These are phyloP conservation scores for Aspergillus funiculosus DNA, from an alignment of 495 filamentous ascomycete species.

Conservation along the genomic window DNA sequence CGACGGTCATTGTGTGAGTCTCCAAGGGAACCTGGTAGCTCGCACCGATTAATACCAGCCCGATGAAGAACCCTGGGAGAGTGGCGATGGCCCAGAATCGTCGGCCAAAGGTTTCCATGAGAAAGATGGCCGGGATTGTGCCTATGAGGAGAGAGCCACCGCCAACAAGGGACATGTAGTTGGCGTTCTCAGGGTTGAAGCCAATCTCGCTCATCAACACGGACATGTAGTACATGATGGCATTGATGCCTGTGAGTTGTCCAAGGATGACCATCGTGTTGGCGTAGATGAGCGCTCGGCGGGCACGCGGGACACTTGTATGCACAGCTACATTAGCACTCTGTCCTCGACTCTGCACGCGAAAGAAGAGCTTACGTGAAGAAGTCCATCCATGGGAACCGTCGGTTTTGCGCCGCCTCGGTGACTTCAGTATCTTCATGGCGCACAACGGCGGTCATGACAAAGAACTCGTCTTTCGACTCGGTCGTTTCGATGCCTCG, in stretches of 20 bases:
- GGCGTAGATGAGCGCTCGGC: constrained; percentile 56
- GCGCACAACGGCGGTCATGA: constrained; percentile 40
- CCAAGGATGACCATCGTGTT: constrained; percentile 59
- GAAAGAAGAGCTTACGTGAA: constrained; percentile 34
- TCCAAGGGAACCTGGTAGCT: constrained; percentile 43
- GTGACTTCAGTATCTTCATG: constrained; percentile 47
- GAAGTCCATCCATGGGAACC: constrained; percentile 57
- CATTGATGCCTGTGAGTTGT: constrained; percentile 57
- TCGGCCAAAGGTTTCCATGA: constrained; percentile 56
- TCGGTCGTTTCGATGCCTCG: constrained; percentile 46
- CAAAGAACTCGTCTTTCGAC: constrained; percentile 53
- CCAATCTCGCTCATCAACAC: constrained; percentile 52
- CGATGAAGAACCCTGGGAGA: constrained; percentile 57
- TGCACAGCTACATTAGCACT: too few species aligned
- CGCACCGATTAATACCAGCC: constrained; percentile 51
- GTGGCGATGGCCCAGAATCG: constrained; percentile 58
- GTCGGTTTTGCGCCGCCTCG: constrained; percentile 31
- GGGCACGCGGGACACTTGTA: constrained; percentile 45
- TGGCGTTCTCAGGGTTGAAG: constrained; percentile 44
- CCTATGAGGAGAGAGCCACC: constrained; percentile 53
- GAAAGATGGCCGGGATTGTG: constrained; percentile 53
- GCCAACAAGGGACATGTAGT: constrained; percentile 59
- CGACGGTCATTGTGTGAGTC: constrained; percentile 33
- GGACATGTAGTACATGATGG: constrained; percentile 60
- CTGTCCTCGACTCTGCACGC: too few species aligned